Percentiles rank a stretch among this genome's conserved stretches.
Evolutionary conservation across 2,329 filamentous ascomycete species (phyloP).

Genomic region (Paramyrothecium roridum): DNA sequence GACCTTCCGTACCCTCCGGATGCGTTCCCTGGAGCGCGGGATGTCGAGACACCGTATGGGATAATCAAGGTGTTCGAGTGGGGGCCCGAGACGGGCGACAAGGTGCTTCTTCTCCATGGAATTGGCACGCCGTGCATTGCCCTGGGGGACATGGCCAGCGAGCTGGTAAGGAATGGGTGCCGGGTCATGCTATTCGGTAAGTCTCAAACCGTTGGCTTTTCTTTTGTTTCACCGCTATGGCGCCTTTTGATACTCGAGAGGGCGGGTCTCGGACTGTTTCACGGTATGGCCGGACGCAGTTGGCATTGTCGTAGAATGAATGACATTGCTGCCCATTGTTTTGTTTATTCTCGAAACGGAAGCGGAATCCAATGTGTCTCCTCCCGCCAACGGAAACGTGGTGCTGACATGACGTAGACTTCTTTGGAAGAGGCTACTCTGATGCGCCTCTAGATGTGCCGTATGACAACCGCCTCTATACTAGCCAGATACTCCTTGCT

Average conservation of each 20-base stretch:
- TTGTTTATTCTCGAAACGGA: not conserved
- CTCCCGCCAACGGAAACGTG: not conserved
- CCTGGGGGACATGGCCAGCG: slow-evolving; percentile 62
- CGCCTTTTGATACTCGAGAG: not conserved
- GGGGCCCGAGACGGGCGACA: slow-evolving; percentile 68
- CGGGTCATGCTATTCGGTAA: slow-evolving; percentile 76
- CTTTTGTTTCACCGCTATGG: not conserved
- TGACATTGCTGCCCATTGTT: not conserved
- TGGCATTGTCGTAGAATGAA: not conserved
- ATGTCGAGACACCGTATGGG: slow-evolving; percentile 69
- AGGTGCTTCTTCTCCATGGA: slow-evolving; percentile 74
- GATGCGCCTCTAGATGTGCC: slow-evolving; percentile 60
- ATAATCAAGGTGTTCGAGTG: slow-evolving; percentile 75
- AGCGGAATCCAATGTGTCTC: not conserved
- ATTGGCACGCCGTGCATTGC: slow-evolving; percentile 76
- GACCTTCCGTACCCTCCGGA: slow-evolving; percentile 64
- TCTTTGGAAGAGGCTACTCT: slow-evolving; percentile 76
- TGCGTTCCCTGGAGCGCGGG: slow-evolving; percentile 64
- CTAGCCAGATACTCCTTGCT: slow-evolving; percentile 61
- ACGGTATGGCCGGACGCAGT: not conserved
- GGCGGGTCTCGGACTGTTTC: not conserved
- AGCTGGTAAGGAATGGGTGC: slow-evolving; percentile 62
- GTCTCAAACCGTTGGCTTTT: slow-evolving; percentile 19
- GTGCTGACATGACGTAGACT: slow-evolving; percentile 40
- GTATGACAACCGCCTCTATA: slow-evolving; percentile 64